phyloP scores from a whole-genome alignment of 768 basidiomycete species.

The Ephemerocybe angulata region DNA sequence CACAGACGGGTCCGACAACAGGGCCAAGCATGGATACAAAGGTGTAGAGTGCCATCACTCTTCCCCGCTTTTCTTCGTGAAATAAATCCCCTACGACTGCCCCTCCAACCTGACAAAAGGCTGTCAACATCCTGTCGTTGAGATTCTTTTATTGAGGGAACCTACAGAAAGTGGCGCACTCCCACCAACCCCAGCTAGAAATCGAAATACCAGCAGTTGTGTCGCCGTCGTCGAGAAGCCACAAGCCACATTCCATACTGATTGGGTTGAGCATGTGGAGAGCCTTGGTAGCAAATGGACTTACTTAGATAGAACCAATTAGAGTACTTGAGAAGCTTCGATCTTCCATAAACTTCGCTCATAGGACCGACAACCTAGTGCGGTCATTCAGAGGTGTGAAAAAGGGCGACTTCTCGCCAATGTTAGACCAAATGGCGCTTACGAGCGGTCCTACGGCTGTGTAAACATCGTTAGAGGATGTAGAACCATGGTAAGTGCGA shows the following conservation, averaged over 20 bases:
- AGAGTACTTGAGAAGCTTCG: conserved; percentile 46
- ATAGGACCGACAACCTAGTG: conserved; percentile 52
- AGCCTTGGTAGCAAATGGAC: conserved; percentile 12
- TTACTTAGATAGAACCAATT: conserved; percentile 58
- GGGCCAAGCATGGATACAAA: conserved; percentile 51
- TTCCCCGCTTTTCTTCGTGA: conserved; percentile 48
- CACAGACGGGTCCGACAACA: conserved; percentile 33
- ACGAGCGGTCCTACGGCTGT: conserved; percentile 53
- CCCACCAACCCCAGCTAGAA: conserved; percentile 62
- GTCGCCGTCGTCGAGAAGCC: conserved; percentile 48
- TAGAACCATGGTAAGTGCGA: not conserved
- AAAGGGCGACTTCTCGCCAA: too few relatives aligned
- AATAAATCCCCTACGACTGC: conserved; percentile 53
- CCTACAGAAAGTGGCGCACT: conserved; percentile 54
- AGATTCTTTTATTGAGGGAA: not conserved
- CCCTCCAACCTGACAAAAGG: conserved; percentile 33
- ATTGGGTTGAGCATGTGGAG: not conserved
- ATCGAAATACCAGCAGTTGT: conserved; percentile 57
- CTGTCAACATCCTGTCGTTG: not conserved
- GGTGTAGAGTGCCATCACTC: conserved; percentile 51
- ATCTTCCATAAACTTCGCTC: conserved; percentile 70
- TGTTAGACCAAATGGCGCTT: too few relatives aligned
- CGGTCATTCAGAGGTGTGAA: not conserved
- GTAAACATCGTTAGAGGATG: not conserved
- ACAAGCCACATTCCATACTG: conserved; percentile 47